These are phyloP conservation scores for Amaranthus hypochondriacus DNA, from an alignment of 148 eudicot genomes.

Conservation along the genomic window DNA sequence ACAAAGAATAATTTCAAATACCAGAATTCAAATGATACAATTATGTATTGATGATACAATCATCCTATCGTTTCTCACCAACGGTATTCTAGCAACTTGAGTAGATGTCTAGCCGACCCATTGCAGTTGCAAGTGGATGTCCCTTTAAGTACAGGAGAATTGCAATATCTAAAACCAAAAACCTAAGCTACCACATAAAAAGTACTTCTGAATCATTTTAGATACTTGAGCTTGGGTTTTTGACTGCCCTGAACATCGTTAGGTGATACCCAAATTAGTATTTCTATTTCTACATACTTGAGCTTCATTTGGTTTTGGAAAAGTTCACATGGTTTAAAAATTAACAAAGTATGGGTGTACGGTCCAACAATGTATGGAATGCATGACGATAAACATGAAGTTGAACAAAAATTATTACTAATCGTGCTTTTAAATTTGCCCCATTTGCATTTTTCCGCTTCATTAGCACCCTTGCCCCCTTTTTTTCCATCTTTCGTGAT, in stretches of 20 bases:
- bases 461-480: no score
- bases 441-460: no score
- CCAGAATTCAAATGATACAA: neutral
- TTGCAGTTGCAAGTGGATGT: neutral
- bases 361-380: no score
- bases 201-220: no score
- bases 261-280: constrained; percentile 1
- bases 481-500: no score
- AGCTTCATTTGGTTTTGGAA: neutral
- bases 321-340: neutral
- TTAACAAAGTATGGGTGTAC: no score
- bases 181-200: neutral
- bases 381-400: no score
- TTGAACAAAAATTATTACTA: no score
- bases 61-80: constrained; percentile 12
- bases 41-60: neutral
- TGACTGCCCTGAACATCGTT: constrained; percentile 52
- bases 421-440: no score
- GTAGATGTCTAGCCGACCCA: no score
- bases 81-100: neutral
- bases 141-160: constrained; percentile 17
- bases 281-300: neutral
- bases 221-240: constrained; percentile 84
- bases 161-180: neutral
- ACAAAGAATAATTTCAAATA: neutral